A percentile compares a stretch with the other conserved stretches of the same genome.
phyloP scores from a whole-genome alignment of 1,139 yeast genomes.

The Suhomyces ambrosiae region DNA sequence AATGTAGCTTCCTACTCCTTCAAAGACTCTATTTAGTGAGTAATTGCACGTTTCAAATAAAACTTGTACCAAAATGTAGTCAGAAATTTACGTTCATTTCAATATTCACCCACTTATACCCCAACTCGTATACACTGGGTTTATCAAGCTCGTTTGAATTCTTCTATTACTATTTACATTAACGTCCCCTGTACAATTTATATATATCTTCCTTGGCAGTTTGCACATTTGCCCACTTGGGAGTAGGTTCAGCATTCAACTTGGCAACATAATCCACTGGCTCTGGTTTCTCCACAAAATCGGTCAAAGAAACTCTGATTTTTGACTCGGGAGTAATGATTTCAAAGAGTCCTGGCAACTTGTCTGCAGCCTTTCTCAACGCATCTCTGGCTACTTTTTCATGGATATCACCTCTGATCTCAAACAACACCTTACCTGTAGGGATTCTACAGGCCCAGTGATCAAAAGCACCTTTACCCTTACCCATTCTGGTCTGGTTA shows the following conservation, averaged over 20 bases:
- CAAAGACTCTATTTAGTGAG: no score
- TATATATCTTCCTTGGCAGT: conserved; percentile 54
- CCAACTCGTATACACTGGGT: no score
- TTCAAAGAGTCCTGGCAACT: conserved; percentile 91
- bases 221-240: conserved; percentile 54
- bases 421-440: conserved; percentile 90
- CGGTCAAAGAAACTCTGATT: conserved; percentile 72
- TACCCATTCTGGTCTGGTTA: conserved; percentile 99
- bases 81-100: no score
- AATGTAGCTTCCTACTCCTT: no score
- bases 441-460: conserved; percentile 98
- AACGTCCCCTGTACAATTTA: conserved; percentile 57
- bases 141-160: no score
- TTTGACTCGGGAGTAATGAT: conserved; percentile 68
- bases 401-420: conserved; percentile 78
- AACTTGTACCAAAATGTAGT: no score
- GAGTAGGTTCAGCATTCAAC: conserved; percentile 65
- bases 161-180: conserved; percentile 11
- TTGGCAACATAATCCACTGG: conserved; percentile 57
- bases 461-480: conserved; percentile 97
- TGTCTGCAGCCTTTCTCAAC: conserved; percentile 86
- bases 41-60: no score
- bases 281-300: conserved; percentile 44
- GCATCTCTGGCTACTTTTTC: conserved; percentile 92
- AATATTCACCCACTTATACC: no score